Conservation (phyloP, 768 basidiomycete genomes). For the Paxillus rubicundulus region DNA sequence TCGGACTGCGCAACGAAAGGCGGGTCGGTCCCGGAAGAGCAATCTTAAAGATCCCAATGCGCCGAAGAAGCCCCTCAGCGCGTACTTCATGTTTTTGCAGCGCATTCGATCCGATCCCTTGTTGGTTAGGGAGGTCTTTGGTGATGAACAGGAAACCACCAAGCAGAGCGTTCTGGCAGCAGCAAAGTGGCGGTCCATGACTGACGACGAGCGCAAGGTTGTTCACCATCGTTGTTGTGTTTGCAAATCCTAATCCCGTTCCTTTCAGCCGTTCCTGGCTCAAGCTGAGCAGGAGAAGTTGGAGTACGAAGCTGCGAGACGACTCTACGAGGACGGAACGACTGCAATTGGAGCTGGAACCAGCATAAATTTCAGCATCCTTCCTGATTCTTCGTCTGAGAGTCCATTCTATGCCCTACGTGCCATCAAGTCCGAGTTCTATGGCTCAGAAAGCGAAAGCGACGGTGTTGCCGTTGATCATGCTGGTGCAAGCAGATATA, state of each 20-base stretch:
- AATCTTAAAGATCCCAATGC: slow-evolving; percentile 98
- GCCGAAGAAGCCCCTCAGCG: slow-evolving; percentile 91
- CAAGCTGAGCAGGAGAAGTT: slow-evolving; percentile 95
- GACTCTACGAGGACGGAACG: slow-evolving; percentile 84
- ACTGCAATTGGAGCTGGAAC: slow-evolving; percentile 60
- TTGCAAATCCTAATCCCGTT: slow-evolving; percentile 14
- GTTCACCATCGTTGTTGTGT: slow-evolving; percentile 17
- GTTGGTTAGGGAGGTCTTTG: slow-evolving; percentile 80
- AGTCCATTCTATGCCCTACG: slow-evolving; percentile 41
- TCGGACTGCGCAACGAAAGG: slow-evolving; percentile 88
- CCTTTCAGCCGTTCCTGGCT: slow-evolving; percentile 77
- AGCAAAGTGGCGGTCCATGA: slow-evolving; percentile 90
- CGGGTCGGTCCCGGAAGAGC: slow-evolving; percentile 87
- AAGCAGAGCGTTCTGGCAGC: slow-evolving; percentile 94
- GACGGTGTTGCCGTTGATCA: slow-evolving; percentile 60
- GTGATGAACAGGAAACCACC: slow-evolving; percentile 88
- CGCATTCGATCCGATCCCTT: slow-evolving; percentile 77
- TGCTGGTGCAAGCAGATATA: slow-evolving; percentile 33
- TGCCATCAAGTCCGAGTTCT: slow-evolving; percentile 55
- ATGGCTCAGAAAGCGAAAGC: slow-evolving; percentile 70
- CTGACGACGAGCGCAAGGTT: slow-evolving; percentile 91
- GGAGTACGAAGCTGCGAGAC: slow-evolving; percentile 83
- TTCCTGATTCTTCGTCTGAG: slow-evolving; percentile 62
- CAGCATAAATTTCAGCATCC: slow-evolving; percentile 81
- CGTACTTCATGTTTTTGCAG: slow-evolving; percentile 94